Percentiles rank a stretch among this genome's conserved stretches.
Conservation (phyloP, 148 eudicot genomes). For the Gaultheria prostrata region DNA sequence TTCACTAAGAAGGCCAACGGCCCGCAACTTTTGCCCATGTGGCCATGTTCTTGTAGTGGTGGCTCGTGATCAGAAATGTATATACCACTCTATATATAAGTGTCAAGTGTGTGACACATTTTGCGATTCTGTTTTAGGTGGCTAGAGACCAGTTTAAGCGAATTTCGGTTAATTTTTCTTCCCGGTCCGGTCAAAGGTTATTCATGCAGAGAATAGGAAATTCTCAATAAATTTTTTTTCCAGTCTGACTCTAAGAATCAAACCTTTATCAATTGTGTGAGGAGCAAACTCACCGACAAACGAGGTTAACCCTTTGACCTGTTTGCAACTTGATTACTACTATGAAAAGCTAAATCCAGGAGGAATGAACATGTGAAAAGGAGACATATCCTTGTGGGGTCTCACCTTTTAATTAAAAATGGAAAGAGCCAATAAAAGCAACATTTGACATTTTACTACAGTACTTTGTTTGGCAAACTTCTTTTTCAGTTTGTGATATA, state of each 20-base stretch:
- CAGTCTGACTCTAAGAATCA: too few relatives aligned
- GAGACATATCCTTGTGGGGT: background rate
- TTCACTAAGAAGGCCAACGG: background rate
- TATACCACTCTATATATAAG: background rate
- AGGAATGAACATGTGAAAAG: conserved; percentile 17
- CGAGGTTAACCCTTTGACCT: too few relatives aligned
- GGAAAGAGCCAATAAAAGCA: background rate
- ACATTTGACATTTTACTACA: too few relatives aligned
- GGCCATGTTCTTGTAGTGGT: background rate
- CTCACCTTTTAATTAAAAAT: background rate
- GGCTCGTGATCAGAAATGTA: background rate
- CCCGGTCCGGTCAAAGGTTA: too few relatives aligned
- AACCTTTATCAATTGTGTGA: too few relatives aligned
- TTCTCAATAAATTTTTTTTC: too few relatives aligned
- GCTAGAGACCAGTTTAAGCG: background rate
- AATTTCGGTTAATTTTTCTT: too few relatives aligned
- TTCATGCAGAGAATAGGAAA: too few relatives aligned
- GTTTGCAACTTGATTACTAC: too few relatives aligned
- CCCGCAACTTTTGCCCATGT: background rate
- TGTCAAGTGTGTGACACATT: background rate
- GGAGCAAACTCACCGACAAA: too few relatives aligned
- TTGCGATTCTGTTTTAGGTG: background rate
- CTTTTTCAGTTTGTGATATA: background rate
- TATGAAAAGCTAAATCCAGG: background rate
- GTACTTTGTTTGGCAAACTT: conserved; percentile 16